Base-by-base conservation (phyloP, 1,139 yeast species). In the Zygosaccharomyces pseudobailii region DNA sequence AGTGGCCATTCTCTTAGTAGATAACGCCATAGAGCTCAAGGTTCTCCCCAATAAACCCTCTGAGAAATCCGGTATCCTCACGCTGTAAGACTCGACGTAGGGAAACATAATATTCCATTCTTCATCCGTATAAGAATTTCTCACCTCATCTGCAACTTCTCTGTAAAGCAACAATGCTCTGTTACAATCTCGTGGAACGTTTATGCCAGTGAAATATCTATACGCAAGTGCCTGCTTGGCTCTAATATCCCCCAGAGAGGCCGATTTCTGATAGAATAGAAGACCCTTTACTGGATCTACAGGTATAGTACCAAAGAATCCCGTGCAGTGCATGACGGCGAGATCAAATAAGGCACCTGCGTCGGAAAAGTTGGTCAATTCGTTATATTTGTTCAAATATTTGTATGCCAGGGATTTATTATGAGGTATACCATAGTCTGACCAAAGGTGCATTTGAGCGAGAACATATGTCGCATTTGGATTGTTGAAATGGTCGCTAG, bases 241-340 rank as follows among this genome's bases (percentile, higher is more conserved):
- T 47, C 82, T 72, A 1, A 75, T 42, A 56, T 83, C 78, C 1
- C 90, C 95, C 42, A 77, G 72, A 36, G 79, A 78, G 35, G 92
- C 85, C 0, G 94, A 88, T 49, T 80, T 70, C 41, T 82, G 78
- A 61, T 83, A 88, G 66, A 84, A 88, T 23, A 88, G 55, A 21
- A 78, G 69, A 0, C 95, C 90, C 53, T 73, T 76, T 0, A 83
- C 82, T 52, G 78, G 83, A 63, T 88, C 82, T 7, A 74, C 66
- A 3, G 76, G 76, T 1, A 81, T 66, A 36, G 78, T 79, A 1
- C 96, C 96, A 71, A 88, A 84, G 50, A 87, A 67, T 0, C 97
- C 97, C 0, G 96, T 86, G 5, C 94, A 73, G 60, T 88, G 78
- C 50, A 84, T 76, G 47, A 84, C 75, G 0, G 95, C 97, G 9